A percentile compares a stretch with the other conserved stretches of the same genome.
phyloP scores from a whole-genome alignment of 345 rosid species.

The Populus euphratica region DNA sequence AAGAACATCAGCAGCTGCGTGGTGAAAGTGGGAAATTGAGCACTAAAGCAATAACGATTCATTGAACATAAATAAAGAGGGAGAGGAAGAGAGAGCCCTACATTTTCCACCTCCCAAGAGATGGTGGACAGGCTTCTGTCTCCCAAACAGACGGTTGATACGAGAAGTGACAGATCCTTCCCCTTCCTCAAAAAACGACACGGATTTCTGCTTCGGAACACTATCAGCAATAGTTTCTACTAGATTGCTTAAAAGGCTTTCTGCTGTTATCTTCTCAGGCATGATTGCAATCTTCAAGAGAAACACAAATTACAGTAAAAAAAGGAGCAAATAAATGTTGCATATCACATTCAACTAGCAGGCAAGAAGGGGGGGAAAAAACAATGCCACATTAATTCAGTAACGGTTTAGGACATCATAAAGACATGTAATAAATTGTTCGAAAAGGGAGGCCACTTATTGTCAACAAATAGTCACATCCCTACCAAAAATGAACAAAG shows the following conservation, averaged over 20 bases:
- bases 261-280: constrained; percentile 71
- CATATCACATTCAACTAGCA: neutral
- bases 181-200: constrained; percentile 61
- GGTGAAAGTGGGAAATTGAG: neutral
- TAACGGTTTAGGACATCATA: neutral
- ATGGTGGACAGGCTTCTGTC: constrained; percentile 68
- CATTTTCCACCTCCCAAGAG: constrained; percentile 92
- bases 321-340: neutral
- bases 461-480: neutral
- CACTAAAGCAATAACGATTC: neutral
- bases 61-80: neutral
- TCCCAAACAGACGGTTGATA: constrained; percentile 71
- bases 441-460: neutral
- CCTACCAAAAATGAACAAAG: neutral
- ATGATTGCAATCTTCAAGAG: constrained; percentile 40
- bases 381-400: neutral
- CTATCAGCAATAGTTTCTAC: constrained; percentile 60
- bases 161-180: constrained; percentile 44
- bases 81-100: constrained; percentile 19
- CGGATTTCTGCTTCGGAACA: constrained; percentile 58
- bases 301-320: neutral
- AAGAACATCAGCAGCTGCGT: constrained; percentile 94
- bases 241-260: constrained; percentile 47
- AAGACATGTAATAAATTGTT: neutral
- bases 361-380: neutral